Conservation (phyloP, 2,329 filamentous ascomycete genomes). For the Metarhizium sp. region DNA sequence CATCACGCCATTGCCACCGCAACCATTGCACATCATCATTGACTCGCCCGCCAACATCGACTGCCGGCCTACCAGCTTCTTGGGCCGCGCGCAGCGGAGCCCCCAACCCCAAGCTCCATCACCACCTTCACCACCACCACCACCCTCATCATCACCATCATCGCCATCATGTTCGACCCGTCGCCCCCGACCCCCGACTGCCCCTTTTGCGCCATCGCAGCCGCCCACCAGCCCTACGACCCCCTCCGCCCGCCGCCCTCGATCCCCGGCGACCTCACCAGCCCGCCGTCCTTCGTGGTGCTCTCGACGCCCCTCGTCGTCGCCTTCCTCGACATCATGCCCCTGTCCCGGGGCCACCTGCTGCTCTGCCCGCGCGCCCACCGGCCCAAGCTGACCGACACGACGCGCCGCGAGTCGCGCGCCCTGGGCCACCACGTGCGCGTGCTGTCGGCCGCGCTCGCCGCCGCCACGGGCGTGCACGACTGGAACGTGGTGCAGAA, state of each 20-base stretch:
- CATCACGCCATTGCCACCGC: too few species aligned
- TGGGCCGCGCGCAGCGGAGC: too few species aligned
- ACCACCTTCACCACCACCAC: not conserved
- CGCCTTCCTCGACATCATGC: conserved; percentile 90
- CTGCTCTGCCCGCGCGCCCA: conserved; percentile 73
- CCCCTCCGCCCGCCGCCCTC: conserved; percentile 32
- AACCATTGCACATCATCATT: too few species aligned
- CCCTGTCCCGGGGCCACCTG: conserved; percentile 73
- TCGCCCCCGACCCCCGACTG: conserved; percentile 30
- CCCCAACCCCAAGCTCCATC: too few species aligned
- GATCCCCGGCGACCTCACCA: conserved; percentile 21
- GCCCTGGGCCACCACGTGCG: conserved; percentile 62
- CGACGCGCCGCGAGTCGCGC: conserved; percentile 51
- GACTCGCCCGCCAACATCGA: too few species aligned
- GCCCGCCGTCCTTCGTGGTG: conserved; percentile 52
- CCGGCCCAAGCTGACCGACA: conserved; percentile 66
- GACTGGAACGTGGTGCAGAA: conserved; percentile 99
- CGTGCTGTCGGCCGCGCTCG: conserved; percentile 62
- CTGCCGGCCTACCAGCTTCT: too few species aligned
- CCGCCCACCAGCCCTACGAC: conserved; percentile 37
- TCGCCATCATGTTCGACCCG: conserved; percentile 23
- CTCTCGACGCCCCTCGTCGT: conserved; percentile 69
- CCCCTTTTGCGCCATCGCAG: conserved; percentile 54
- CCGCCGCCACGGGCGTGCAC: conserved; percentile 56
- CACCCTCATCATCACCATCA: not conserved